phyloP scores from a whole-genome alignment of 768 basidiomycete genomes.

The Rhodosporidiobolus sp. region DNA sequence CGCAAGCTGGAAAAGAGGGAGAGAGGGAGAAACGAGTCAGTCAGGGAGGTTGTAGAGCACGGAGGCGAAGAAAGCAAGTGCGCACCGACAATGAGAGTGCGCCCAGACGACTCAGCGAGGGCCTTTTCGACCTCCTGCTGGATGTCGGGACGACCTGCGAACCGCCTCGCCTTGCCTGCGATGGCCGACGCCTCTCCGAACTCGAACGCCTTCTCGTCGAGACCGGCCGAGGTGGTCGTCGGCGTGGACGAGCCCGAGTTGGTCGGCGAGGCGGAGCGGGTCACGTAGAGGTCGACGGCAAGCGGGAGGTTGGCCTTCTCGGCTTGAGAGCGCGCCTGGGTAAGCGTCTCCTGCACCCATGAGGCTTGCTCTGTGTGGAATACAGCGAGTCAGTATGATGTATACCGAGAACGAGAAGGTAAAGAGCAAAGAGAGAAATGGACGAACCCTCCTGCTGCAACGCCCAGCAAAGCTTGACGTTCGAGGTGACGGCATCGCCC shows the following conservation, averaged over 20 bases:
- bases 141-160: constrained; percentile 14
- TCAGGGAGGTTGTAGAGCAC: too few relatives aligned
- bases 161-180: constrained; percentile 4
- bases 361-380: constrained; percentile 10
- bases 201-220: constrained; percentile 10
- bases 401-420: background rate
- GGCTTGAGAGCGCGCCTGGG: background rate
- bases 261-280: constrained; percentile 1
- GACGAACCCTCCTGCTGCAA: constrained; percentile 13
- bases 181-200: background rate
- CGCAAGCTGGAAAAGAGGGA: constrained; percentile 2
- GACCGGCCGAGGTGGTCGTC: background rate
- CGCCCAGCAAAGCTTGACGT: constrained; percentile 27
- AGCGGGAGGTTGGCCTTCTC: background rate
- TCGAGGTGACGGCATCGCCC: background rate
- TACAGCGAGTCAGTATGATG: background rate
- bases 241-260: constrained; percentile 6
- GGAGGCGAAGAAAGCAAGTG: too few relatives aligned
- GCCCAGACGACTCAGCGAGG: background rate
- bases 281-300: constrained; percentile 12
- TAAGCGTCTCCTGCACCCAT: constrained; percentile 23
- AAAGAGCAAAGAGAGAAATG: background rate
- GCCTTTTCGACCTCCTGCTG: background rate
- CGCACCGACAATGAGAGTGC: constrained; percentile 13
- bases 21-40: background rate